Evolutionary conservation across 2,329 filamentous ascomycete species (phyloP).

Genomic region (Diplodia corticola): DNA sequence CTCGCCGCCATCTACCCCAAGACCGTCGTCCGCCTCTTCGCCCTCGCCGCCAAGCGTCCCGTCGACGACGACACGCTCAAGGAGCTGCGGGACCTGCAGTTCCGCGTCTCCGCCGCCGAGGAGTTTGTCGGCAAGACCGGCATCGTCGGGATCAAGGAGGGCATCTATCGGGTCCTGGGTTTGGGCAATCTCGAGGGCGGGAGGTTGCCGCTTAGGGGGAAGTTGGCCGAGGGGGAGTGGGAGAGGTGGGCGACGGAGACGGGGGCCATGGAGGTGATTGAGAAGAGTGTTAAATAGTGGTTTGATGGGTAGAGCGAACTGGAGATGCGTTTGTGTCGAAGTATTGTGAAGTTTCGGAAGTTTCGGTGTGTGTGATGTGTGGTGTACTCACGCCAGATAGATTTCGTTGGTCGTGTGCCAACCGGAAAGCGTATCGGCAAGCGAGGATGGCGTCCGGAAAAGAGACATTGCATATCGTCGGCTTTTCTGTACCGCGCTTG

Average conservation of each 20-base stretch:
- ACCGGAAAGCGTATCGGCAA: background rate
- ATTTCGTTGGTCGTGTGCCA: background rate
- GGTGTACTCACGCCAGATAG: background rate
- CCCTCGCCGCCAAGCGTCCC: slow-evolving; percentile 38
- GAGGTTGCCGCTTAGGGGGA: slow-evolving; percentile 59
- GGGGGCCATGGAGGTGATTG: slow-evolving; percentile 8
- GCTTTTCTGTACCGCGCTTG: background rate
- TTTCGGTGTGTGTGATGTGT: background rate
- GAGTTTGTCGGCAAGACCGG: slow-evolving; percentile 59
- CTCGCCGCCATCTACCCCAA: slow-evolving; percentile 62
- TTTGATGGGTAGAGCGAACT: no score
- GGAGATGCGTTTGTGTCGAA: no score
- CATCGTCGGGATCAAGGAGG: slow-evolving; percentile 62
- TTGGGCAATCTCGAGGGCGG: slow-evolving; percentile 58
- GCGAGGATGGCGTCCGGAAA: background rate
- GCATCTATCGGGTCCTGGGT: slow-evolving; percentile 53
- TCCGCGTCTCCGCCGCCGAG: slow-evolving; percentile 57
- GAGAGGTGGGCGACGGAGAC: slow-evolving; percentile 15
- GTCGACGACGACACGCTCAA: slow-evolving; percentile 35
- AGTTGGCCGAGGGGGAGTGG: slow-evolving; percentile 46
- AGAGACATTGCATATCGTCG: no score
- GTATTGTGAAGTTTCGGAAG: background rate
- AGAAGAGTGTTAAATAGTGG: slow-evolving; percentile 4
- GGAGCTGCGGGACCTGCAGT: slow-evolving; percentile 57
- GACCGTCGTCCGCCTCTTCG: slow-evolving; percentile 56